Evolutionary conservation across 192 early-diverging fungal species (phyloP), one percentile per base, ranked within the genome.

Genomic region (Coemansia sp.): DNA sequence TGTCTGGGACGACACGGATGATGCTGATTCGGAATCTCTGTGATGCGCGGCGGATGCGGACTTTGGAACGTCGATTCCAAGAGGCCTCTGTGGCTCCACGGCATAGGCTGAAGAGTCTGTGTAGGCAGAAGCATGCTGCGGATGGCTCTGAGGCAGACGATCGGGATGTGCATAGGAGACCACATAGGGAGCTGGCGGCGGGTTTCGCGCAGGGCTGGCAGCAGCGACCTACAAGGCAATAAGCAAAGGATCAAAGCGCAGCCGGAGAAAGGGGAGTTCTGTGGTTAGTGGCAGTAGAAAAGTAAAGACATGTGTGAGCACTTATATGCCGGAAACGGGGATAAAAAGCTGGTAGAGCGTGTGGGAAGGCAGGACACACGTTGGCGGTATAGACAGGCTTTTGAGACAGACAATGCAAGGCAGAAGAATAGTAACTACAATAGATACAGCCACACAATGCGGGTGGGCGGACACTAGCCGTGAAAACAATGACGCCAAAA

Each of bases 21-120:
- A 76, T 17, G 74, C 70, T 37, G 79, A 77, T 51, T 76, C 74
- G 2, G 74, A 74, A 51, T 81, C 71, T 67, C 79, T 74, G 55
- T 73, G 71, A 17, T 63, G 54, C 19, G 40, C 19, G 56, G 66
- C 54, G 37, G 41, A 22, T 11, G 58, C 63, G 5, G 50, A 44
- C 8, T 20, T 51, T 10, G 79, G 74, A 14, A 74, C 71, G 41
- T 82, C 79, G 62, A 82, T 72, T 41, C 50, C 69, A 61, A 62
- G 73, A 10, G 64, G 13, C 65, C 70, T 70, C 43, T 65, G 60
- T 20, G 56, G 53, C 63, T 45, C 66, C 40, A 41, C 25, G 10
- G 49, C 46, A 45, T 54, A 51, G 51, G 60, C 13, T 55, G 69
- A 59, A 9, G 62, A 57, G 11, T 62, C 55, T 32, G n/a, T 25